These are phyloP conservation scores for Canavalia ensiformis DNA, from an alignment of 306 rosid genomes.

Conservation along the genomic window DNA sequence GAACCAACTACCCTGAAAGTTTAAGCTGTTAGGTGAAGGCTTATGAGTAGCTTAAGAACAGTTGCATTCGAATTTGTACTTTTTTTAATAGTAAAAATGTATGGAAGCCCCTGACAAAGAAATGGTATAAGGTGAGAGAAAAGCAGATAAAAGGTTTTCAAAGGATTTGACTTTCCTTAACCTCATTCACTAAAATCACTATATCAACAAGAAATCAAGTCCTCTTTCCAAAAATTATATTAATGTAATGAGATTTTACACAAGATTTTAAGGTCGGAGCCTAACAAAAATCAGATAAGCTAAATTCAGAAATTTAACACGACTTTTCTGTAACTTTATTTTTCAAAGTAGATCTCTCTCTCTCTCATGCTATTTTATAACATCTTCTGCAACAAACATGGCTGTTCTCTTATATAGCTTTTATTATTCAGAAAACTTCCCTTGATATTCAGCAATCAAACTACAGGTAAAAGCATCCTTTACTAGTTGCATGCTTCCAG, in stretches of 20 bases:
- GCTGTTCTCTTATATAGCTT: neutral
- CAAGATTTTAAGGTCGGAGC: neutral
- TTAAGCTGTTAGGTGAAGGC: too few species aligned
- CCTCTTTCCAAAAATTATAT: neutral
- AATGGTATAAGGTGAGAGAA: neutral
- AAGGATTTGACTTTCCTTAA: neutral
- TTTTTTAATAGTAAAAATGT: too few species aligned
- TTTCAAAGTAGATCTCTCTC: neutral
- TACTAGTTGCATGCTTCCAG: neutral
- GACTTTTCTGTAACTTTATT: neutral
- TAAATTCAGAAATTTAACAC: slow-evolving; percentile 4
- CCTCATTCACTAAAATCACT: neutral
- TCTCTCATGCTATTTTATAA: neutral
- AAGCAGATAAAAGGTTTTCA: neutral
- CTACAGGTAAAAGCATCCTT: neutral
- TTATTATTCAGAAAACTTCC: slow-evolving; percentile 1
- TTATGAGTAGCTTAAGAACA: too few species aligned
- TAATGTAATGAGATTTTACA: neutral
- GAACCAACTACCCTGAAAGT: too few species aligned
- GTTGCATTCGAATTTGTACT: too few species aligned
- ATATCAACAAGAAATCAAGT: neutral
- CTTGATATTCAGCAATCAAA: slow-evolving; percentile 7
- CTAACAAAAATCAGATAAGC: neutral
- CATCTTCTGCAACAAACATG: neutral
- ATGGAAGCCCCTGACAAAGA: too few species aligned